These are phyloP conservation scores for Piromyces finnis DNA, from an alignment of 192 early-diverging fungal species.

Conservation along the genomic window DNA sequence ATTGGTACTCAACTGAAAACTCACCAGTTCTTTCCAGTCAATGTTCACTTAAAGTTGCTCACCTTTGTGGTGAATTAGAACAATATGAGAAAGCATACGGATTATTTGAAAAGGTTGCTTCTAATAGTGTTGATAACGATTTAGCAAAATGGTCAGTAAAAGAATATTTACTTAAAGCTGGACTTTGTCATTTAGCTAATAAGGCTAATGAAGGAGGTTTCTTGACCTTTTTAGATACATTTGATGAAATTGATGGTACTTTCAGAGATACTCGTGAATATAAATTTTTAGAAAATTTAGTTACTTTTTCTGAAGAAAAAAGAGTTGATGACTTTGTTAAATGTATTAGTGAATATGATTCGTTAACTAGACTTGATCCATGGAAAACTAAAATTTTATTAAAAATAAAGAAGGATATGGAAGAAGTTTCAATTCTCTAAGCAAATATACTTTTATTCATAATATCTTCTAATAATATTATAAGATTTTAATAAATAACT, in stretches of 20 bases:
- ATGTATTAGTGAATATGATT: slow-evolving; percentile 65
- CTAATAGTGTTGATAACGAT: slow-evolving; percentile 65
- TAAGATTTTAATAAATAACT: too few species aligned
- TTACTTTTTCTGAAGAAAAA: slow-evolving; percentile 52
- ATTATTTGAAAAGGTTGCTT: slow-evolving; percentile 77
- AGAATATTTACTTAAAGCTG: slow-evolving; percentile 94
- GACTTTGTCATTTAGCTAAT: slow-evolving; percentile 71
- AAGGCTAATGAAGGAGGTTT: slow-evolving; percentile 21
- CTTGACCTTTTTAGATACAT: background rate
- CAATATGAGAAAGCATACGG: slow-evolving; percentile 77
- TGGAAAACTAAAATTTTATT: slow-evolving; percentile 93
- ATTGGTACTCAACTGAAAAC: slow-evolving; percentile 86
- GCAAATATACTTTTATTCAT: background rate
- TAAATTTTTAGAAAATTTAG: slow-evolving; percentile 52
- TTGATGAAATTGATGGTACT: slow-evolving; percentile 58
- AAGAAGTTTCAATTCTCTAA: slow-evolving; percentile 7
- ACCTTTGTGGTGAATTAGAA: slow-evolving; percentile 73
- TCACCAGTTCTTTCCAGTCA: slow-evolving; percentile 76
- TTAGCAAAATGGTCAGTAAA: slow-evolving; percentile 89
- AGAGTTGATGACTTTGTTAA: slow-evolving; percentile 74
- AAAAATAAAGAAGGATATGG: slow-evolving; percentile 68
- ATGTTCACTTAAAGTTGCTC: slow-evolving; percentile 78
- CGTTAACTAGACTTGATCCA: slow-evolving; percentile 75
- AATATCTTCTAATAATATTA: too few species aligned
- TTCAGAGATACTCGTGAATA: slow-evolving; percentile 76